A percentile compares a stretch with the other conserved stretches of the same genome.
These are phyloP conservation scores for Flueggea neowawraea DNA, from an alignment of 441 rosid genomes.

Conservation along the genomic window DNA sequence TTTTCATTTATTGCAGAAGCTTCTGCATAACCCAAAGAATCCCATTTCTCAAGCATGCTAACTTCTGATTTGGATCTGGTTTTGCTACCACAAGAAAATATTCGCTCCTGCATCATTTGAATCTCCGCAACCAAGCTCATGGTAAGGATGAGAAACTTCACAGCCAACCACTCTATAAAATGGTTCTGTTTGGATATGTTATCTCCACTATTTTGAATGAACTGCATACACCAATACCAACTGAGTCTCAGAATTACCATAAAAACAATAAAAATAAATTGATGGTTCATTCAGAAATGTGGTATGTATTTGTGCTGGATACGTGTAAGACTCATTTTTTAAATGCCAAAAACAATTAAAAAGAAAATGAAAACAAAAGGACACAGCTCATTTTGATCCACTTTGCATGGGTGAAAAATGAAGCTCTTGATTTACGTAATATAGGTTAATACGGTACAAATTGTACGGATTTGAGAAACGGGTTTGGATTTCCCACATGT, in stretches of 20 bases:
- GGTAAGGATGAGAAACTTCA: constrained; percentile 60
- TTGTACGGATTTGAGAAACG: too few species aligned
- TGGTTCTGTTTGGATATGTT: constrained; percentile 43
- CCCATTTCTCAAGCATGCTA: constrained; percentile 29
- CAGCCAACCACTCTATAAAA: constrained; percentile 38
- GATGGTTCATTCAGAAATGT: background rate
- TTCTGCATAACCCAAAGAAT: constrained; percentile 27
- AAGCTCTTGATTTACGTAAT: too few species aligned
- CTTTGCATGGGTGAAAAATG: too few species aligned
- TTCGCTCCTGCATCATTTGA: constrained; percentile 50
- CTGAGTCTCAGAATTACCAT: background rate
- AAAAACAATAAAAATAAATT: background rate
- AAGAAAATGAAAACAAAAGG: too few species aligned
- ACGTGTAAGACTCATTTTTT: too few species aligned
- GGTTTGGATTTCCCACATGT: too few species aligned
- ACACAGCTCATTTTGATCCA: too few species aligned
- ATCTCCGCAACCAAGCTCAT: constrained; percentile 67
- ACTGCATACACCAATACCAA: constrained; percentile 44
- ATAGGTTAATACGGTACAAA: too few species aligned
- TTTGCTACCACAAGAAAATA: constrained; percentile 27
- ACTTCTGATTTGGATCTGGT: constrained; percentile 26
- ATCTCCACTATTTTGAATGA: constrained; percentile 41
- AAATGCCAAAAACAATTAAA: too few species aligned
- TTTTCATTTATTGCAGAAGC: constrained; percentile 36
- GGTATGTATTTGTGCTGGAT: too few species aligned